Base-by-base conservation (phyloP, 1,284 basidiomycete species). In the Baeospora myosura region DNA sequence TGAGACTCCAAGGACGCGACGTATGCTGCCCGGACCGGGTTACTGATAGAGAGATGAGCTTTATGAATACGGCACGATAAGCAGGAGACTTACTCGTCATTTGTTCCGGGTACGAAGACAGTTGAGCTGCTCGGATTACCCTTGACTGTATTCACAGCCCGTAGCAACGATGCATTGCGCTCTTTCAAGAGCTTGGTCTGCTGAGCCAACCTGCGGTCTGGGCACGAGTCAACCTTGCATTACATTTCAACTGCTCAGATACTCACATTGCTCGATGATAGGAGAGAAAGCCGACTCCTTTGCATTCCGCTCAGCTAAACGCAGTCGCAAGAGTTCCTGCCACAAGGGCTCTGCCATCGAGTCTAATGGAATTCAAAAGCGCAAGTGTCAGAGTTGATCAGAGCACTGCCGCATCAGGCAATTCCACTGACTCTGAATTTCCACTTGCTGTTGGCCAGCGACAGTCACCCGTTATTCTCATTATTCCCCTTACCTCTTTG, bases 1-100 rank as follows among this genome's bases (percentile, higher is more conserved):
- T 98, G 93, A 2, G 85, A 82, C 62, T 98, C 93, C 40, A 98
- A 79, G 11, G 94, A 95, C 1, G 82, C 69, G 53, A 94, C 82
- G 60, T 96, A 92, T 18, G 90, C 90, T 16, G 78, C 76, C 32
- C 83, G 81, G 20, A 95, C 83, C 16, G 91, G 82, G 57, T 90
- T 90, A 50, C 81, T 86, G 50, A 44, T 43, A 18, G 23, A 18
- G 24, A 34, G 42, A 49, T 33, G 29, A 39, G 39, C 39, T 53
- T 29, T 45, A 35, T 43, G 38, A 34, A 31, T 34, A 33, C 49
- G 36, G 35, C 28, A 31, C 40, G 26, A 23, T 12, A 25, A 20
- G 34, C 29, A 29, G 48, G 39, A 8, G 28, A 68, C 83, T 53
- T 55, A 85, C 83, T 88, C 87, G 62, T 87, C 86, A 40, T 68